Conservation (phyloP, 768 basidiomycete genomes). For the Phaffia australis region DNA sequence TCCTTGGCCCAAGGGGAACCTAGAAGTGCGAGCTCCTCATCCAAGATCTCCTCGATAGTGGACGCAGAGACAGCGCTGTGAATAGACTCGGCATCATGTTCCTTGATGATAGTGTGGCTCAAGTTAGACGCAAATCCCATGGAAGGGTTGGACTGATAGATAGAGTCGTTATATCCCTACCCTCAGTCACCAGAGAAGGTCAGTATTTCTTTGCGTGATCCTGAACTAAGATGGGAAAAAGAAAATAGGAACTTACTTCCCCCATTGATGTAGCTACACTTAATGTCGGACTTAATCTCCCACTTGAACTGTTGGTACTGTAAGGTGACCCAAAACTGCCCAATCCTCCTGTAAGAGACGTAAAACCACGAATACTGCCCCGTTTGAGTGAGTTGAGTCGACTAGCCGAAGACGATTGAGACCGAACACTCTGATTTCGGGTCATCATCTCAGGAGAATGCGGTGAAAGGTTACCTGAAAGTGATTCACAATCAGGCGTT, state of each 20-base stretch:
- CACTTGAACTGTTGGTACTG: constrained; percentile 57
- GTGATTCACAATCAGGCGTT: neutral
- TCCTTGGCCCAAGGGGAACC: constrained; percentile 99
- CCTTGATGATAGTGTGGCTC: constrained; percentile 90
- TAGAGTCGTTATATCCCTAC: no score
- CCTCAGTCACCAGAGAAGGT: no score
- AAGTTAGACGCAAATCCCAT: constrained; percentile 96
- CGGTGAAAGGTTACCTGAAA: neutral
- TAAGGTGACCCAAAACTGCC: constrained; percentile 28
- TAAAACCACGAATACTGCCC: constrained; percentile 78
- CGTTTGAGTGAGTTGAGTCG: constrained; percentile 63
- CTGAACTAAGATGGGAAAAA: neutral
- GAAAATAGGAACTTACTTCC: constrained; percentile 42
- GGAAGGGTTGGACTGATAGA: constrained; percentile 47
- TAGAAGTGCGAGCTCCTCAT: constrained; percentile 87
- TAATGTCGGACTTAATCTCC: constrained; percentile 85
- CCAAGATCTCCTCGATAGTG: constrained; percentile 57
- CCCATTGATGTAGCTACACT: constrained; percentile 82
- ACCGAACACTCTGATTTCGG: constrained; percentile 45
- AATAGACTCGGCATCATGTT: constrained; percentile 75
- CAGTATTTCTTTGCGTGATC: no score
- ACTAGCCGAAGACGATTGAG: no score
- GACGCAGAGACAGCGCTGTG: constrained; percentile 55
- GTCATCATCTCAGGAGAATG: constrained; percentile 37
- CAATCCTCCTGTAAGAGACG: constrained; percentile 54